Percentiles rank a stretch among this genome's conserved stretches.
These are phyloP conservation scores for Aspergillus udagawae DNA, from an alignment of 2,329 filamentous ascomycete genomes.

Conservation along the genomic window DNA sequence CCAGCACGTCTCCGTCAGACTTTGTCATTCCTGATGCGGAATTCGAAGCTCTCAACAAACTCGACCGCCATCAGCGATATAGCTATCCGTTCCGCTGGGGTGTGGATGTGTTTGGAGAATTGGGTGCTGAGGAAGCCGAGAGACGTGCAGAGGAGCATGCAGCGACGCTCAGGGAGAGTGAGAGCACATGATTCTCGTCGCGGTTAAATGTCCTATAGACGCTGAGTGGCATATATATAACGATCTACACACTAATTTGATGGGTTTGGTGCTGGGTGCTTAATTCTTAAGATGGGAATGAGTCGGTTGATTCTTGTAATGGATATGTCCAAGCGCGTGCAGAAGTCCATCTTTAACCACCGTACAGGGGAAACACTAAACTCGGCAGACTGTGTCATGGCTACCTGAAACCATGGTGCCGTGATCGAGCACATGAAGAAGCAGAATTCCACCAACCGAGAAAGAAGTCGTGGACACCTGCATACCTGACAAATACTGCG, in stretches of 20 bases:
- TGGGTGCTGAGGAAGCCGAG: slow-evolving; percentile 30
- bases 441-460: too few relatives aligned
- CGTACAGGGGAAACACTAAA: too few relatives aligned
- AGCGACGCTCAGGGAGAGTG: slow-evolving; percentile 16
- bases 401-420: too few relatives aligned
- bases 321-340: neutral
- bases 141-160: slow-evolving; percentile 27
- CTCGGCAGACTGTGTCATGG: too few relatives aligned
- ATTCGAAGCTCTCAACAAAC: slow-evolving; percentile 30
- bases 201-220: neutral
- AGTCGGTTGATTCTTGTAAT: too few relatives aligned
- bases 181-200: neutral
- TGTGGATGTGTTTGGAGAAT: slow-evolving; percentile 35
- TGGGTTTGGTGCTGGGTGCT: neutral
- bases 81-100: slow-evolving; percentile 38
- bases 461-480: neutral
- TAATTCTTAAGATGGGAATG: too few relatives aligned
- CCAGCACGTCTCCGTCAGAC: slow-evolving; percentile 12
- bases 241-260: neutral
- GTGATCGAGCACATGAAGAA: too few relatives aligned
- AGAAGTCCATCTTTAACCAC: too few relatives aligned
- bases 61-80: slow-evolving; percentile 36
- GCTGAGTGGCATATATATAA: neutral
- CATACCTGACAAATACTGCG: neutral
- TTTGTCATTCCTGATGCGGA: slow-evolving; percentile 33